Evolutionary conservation across 2,329 filamentous ascomycete species (phyloP).

Genomic region (Penicillium sp.): DNA sequence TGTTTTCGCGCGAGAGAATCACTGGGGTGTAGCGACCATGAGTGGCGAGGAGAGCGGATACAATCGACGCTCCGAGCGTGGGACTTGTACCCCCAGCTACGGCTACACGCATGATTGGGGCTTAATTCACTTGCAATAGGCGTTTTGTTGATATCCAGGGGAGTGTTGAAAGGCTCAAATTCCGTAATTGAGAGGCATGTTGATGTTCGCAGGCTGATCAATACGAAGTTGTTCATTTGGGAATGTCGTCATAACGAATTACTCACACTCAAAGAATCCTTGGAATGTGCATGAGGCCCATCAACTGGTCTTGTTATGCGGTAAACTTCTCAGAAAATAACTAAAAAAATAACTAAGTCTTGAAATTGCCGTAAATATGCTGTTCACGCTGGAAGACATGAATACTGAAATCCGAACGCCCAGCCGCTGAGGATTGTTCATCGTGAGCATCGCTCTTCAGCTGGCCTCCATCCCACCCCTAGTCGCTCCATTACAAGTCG

Average conservation of each 20-base stretch:
- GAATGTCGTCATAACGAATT: not conserved
- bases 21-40: not conserved
- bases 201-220: not conserved
- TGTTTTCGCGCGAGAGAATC: not conserved
- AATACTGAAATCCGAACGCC: no score
- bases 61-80: not conserved
- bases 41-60: not conserved
- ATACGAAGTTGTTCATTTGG: not conserved
- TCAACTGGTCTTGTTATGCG: no score
- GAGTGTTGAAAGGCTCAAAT: not conserved
- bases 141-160: not conserved
- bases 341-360: no score
- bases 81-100: not conserved
- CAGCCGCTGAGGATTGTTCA: not conserved
- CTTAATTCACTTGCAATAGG: not conserved
- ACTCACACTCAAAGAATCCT: no score
- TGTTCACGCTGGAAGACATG: no score
- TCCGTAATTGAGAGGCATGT: not conserved
- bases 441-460: slow-evolving; percentile 61
- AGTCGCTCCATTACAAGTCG: slow-evolving; percentile 76
- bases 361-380: no score
- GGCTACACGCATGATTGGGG: not conserved
- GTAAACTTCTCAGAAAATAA: no score
- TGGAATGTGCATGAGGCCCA: no score
- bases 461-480: slow-evolving; percentile 65